Conservation (phyloP, 139 green algal genomes). For the Haematococcus lacustris region DNA sequence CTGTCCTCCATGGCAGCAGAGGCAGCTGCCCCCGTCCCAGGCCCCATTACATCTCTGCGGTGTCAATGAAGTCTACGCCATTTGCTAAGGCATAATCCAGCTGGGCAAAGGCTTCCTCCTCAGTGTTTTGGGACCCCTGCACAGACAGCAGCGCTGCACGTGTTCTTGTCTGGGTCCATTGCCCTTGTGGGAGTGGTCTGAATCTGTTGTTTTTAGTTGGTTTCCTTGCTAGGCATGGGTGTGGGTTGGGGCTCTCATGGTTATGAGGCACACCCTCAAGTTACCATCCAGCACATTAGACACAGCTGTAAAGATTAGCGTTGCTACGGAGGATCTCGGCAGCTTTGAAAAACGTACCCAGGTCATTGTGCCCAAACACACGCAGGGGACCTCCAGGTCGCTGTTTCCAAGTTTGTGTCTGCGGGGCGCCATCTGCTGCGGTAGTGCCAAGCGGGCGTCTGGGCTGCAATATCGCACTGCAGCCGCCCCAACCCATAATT, state of each 20-base stretch:
- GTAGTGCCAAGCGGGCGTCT: too few relatives aligned
- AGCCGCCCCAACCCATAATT: too few relatives aligned
- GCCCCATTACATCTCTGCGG: slow-evolving; percentile 45
- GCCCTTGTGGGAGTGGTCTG: neutral
- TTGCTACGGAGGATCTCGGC: neutral
- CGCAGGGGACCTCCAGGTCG: slow-evolving; percentile 50
- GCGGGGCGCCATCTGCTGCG: too few relatives aligned
- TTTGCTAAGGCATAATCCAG: slow-evolving; percentile 40
- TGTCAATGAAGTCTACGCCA: slow-evolving; percentile 65
- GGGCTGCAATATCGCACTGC: too few relatives aligned
- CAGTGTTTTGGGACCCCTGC: slow-evolving; percentile 33
- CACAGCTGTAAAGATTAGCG: neutral
- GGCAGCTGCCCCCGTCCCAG: too few relatives aligned
- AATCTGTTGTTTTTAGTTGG: neutral
- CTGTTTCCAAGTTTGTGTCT: neutral
- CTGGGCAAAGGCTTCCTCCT: slow-evolving; percentile 48
- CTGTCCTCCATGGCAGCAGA: too few relatives aligned
- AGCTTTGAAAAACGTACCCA: neutral
- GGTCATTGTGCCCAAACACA: slow-evolving; percentile 54
- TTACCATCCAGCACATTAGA: neutral
- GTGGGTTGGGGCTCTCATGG: neutral
- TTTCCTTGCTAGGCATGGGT: neutral
- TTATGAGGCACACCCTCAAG: neutral
- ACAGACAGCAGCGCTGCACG: neutral
- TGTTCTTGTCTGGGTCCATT: neutral